Evolutionary conservation across 192 early-diverging fungal genomes (phyloP).

Genomic region (Coemansia sp.): DNA sequence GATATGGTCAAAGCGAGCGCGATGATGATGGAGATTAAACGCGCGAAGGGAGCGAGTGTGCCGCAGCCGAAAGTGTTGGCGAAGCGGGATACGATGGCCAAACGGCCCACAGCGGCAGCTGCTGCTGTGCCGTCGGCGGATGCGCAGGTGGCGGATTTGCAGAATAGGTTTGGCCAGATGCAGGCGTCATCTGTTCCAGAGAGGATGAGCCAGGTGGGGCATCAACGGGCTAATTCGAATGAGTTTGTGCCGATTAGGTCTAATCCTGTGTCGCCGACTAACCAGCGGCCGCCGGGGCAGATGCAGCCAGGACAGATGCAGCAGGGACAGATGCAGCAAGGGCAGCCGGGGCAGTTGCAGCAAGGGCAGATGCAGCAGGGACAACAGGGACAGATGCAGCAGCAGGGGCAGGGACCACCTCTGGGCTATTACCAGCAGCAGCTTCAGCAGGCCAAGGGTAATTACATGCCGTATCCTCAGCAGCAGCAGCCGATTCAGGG

Average conservation of each 20-base stretch:
- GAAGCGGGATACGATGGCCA: constrained; percentile 53
- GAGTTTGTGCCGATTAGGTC: constrained; percentile 54
- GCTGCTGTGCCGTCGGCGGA: constrained; percentile 28
- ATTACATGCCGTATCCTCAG: constrained; percentile 26
- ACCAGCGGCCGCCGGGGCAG: constrained; percentile 5
- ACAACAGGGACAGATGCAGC: constrained; percentile 43
- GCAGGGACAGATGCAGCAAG: constrained; percentile 9
- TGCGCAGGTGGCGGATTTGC: constrained; percentile 35
- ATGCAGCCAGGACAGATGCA: constrained; percentile 4
- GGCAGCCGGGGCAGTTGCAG: constrained; percentile 10
- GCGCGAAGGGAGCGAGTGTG: constrained; percentile 37
- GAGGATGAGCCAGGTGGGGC: constrained; percentile 25
- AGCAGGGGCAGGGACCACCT: constrained; percentile 36
- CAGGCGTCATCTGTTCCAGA: constrained; percentile 32
- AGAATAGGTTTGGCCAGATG: constrained; percentile 38
- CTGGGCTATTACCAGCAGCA: constrained; percentile 55
- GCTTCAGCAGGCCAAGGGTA: constrained; percentile 46
- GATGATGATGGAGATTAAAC: constrained; percentile 82
- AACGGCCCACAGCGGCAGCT: constrained; percentile 11
- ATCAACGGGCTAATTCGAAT: constrained; percentile 46
- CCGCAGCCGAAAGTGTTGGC: constrained; percentile 44
- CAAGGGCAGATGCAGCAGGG: constrained; percentile 9
- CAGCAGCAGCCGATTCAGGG: constrained; percentile 20
- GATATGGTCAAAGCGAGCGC: constrained; percentile 82
- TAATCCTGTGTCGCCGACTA: constrained; percentile 27